Conservation (phyloP, 352 stramenopile genomes). For the Lagenidium giganteum region DNA sequence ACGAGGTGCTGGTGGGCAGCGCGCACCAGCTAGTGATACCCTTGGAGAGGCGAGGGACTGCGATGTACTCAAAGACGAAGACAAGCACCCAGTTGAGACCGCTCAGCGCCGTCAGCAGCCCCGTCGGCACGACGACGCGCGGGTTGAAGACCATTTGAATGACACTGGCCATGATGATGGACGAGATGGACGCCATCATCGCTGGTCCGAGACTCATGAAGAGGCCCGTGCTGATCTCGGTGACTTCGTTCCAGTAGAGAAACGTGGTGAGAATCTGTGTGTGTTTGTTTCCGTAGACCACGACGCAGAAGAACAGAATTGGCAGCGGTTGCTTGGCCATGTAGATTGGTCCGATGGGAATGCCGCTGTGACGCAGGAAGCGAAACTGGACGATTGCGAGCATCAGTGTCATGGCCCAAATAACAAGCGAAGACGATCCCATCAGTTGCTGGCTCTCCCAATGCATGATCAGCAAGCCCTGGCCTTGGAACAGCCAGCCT, state of each 20-base stretch:
- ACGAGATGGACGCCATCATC: slow-evolving; percentile 13
- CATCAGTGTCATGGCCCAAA: slow-evolving; percentile 14
- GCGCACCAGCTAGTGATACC: slow-evolving; percentile 6
- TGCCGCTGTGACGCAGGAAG: slow-evolving; percentile 11
- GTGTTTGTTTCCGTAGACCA: slow-evolving; percentile 17
- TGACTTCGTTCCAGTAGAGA: slow-evolving; percentile 13
- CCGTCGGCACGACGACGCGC: slow-evolving; percentile 11
- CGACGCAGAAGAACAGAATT: slow-evolving; percentile 5
- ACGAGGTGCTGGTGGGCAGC: slow-evolving; percentile 12
- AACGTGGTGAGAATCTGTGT: slow-evolving; percentile 19
- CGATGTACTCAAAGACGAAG: slow-evolving; percentile 15
- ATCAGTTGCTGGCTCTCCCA: slow-evolving; percentile 14
- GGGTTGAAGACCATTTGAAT: slow-evolving; percentile 20
- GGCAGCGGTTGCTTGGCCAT: slow-evolving; percentile 13
- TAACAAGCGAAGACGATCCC: slow-evolving; percentile 18
- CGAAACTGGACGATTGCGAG: slow-evolving; percentile 12
- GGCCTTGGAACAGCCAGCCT: slow-evolving; percentile 13
- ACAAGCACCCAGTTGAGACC: slow-evolving; percentile 16
- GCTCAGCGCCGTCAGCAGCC: slow-evolving; percentile 11
- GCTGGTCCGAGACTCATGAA: slow-evolving; percentile 9
- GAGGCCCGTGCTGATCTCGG: slow-evolving; percentile 5
- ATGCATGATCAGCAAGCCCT: slow-evolving; percentile 15
- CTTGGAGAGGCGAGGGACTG: slow-evolving; percentile 5
- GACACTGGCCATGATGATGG: slow-evolving; percentile 13
- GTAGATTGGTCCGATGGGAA: slow-evolving; percentile 16